A percentile compares a stretch with the other conserved stretches of the same genome.
phyloP scores from a whole-genome alignment of 2,329 filamentous ascomycete species.

The Onygenales sp. region DNA sequence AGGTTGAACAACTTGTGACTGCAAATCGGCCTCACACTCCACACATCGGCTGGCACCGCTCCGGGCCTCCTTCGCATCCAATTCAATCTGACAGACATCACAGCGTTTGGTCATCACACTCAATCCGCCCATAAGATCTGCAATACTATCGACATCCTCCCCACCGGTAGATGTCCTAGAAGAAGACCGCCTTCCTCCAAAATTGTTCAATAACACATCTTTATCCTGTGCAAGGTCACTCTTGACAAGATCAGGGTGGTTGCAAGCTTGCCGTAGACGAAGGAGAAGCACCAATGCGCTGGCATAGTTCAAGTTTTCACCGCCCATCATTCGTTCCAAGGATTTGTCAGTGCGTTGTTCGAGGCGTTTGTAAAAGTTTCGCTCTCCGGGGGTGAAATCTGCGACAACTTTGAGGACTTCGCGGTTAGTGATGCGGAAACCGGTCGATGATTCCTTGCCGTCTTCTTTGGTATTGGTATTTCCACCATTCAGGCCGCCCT shows the following conservation, averaged over 20 bases:
- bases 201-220: constrained; percentile 65
- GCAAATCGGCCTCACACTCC: constrained; percentile 67
- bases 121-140: constrained; percentile 76
- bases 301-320: constrained; percentile 74
- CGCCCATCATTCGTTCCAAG: constrained; percentile 79
- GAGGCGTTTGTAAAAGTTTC: constrained; percentile 74
- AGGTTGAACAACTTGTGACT: constrained; percentile 40
- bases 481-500: constrained; percentile 69
- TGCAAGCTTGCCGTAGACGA: constrained; percentile 83
- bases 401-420: constrained; percentile 74
- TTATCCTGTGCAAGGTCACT: constrained; percentile 79
- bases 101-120: constrained; percentile 70
- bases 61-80: constrained; percentile 48
- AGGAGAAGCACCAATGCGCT: constrained; percentile 88
- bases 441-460: constrained; percentile 46
- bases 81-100: constrained; percentile 67
- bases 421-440: constrained; percentile 85
- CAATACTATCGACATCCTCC: constrained; percentile 69
- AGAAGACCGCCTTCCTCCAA: constrained; percentile 38
- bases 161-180: constrained; percentile 37
- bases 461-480: constrained; percentile 43
- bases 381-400: constrained; percentile 69
- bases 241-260: constrained; percentile 82
- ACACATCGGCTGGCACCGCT: constrained; percentile 52
- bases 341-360: constrained; percentile 78